Evolutionary conservation across 768 basidiomycete genomes (phyloP).

Genomic region (Mycena haematopus): DNA sequence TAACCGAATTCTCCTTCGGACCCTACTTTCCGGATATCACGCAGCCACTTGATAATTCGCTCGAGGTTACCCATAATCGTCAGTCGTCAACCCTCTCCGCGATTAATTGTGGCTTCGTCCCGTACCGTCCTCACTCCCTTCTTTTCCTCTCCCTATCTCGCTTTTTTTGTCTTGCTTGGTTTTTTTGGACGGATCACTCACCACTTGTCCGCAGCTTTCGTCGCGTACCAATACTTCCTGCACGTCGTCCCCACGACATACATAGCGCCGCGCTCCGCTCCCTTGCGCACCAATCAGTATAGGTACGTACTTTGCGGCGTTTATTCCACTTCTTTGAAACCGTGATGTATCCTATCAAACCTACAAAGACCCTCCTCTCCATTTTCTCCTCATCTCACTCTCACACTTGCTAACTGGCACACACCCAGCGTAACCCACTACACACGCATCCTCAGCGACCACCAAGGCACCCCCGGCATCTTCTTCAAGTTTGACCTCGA

Average conservation of each 20-base stretch:
- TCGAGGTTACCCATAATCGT: constrained; percentile 76
- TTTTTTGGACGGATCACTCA: too few relatives aligned
- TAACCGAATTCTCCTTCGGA: constrained; percentile 96
- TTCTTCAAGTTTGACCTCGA: constrained; percentile 99
- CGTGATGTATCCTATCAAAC: too few relatives aligned
- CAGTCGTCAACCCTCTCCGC: constrained; percentile 38
- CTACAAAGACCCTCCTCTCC: too few relatives aligned
- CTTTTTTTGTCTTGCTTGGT: constrained; percentile 6
- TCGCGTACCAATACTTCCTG: constrained; percentile 93
- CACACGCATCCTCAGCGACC: constrained; percentile 73
- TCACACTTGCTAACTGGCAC: background rate
- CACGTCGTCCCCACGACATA: constrained; percentile 97
- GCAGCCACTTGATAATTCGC: constrained; percentile 92
- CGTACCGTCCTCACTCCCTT: background rate
- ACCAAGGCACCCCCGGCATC: constrained; percentile 87
- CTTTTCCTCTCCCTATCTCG: too few relatives aligned
- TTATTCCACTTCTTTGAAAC: too few relatives aligned
- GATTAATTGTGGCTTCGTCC: background rate
- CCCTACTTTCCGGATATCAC: constrained; percentile 94
- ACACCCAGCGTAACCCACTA: constrained; percentile 85
- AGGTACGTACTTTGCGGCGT: background rate
- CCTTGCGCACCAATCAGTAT: constrained; percentile 84
- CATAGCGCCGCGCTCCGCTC: constrained; percentile 69
- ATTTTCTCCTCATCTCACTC: background rate
- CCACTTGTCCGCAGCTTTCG: constrained; percentile 72